Evolutionary conservation across 371 early-diverging fungal species (phyloP).

Genomic region (Mucor ambiguus): DNA sequence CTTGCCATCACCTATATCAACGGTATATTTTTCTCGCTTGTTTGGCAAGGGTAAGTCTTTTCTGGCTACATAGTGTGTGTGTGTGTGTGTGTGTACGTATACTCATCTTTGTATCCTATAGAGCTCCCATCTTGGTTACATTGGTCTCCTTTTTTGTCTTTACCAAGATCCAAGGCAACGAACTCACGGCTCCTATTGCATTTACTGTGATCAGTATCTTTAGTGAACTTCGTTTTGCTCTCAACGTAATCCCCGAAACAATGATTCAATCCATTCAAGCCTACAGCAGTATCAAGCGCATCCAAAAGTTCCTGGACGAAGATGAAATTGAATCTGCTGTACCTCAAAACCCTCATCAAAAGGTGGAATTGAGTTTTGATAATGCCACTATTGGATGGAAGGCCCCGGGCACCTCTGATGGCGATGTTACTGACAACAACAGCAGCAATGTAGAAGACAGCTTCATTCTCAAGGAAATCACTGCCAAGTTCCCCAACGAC

Average conservation of each 20-base stretch:
- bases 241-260: conserved; percentile 55
- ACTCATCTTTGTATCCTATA: too few species aligned
- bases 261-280: conserved; percentile 35
- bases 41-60: conserved; percentile 34
- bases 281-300: conserved; percentile 55
- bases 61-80: too few species aligned
- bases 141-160: conserved; percentile 55
- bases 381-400: conserved; percentile 60
- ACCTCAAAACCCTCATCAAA: conserved; percentile 21
- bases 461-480: conserved; percentile 61
- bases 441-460: conserved; percentile 25
- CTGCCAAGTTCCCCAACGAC: conserved; percentile 61
- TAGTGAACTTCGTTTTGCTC: conserved; percentile 49
- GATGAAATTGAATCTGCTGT: conserved; percentile 63
- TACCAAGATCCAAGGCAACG: conserved; percentile 51
- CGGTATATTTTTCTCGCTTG: conserved; percentile 22
- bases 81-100: too few species aligned
- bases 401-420: conserved; percentile 16
- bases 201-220: conserved; percentile 61
- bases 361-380: conserved; percentile 42
- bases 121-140: conserved; percentile 56
- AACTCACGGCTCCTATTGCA: conserved; percentile 59
- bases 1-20: conserved; percentile 24
- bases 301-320: conserved; percentile 72
- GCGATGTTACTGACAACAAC: conserved; percentile 54